Base-by-base conservation (phyloP, 352 stramenopile species). In the Globisporangium viniferum region DNA sequence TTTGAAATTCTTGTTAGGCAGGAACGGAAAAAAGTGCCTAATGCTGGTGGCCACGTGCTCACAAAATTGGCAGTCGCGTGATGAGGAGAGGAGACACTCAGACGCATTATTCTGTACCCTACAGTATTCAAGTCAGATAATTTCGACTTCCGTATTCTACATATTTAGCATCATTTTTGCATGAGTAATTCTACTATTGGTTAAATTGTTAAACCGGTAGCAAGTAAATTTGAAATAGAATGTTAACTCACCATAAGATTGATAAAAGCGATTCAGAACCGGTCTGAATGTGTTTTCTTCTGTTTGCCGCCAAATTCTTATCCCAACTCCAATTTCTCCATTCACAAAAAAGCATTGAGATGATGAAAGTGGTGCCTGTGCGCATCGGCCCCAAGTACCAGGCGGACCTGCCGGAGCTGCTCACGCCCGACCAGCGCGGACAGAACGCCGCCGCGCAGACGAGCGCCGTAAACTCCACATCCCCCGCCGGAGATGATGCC, bases 321-420 rank as follows among this genome's bases (percentile, higher is more conserved):
- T 33, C n/a, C 20, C 6, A 14, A 29, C 9, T 14, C 3, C 51
- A 59, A 20, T 39, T 12, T 31, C 10, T 51, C 20, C 20, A 51
- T 53, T 46, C n/a, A 5, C 9, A 36, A 44, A 2, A 48, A 33
- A 33, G 31, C 31, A 33, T 22, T 24, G 44, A 10, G 54, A 70
- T 65, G 65, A 71, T 71, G 66, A 63, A 67, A 64, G 46, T 71
- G 35, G 41, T 53, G 72, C 69, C 71, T 6, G 73, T 79, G 39
- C 65, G 72, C 56, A 59, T 80, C 24, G 79, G 79, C 53, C 59
- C 62, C 29, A 65, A 64, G 60, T 86, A 76, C 55, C 81, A 89
- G 62, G 83, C 81, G 8, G 72, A 90, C 58, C 80, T 93, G 54
- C 82, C 82, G 53, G 33, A 72, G 49, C 70, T 91, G 63, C 70